Evolutionary conservation across 805 yeast genomes (phyloP).

Genomic region (Ogataea naganishii): DNA sequence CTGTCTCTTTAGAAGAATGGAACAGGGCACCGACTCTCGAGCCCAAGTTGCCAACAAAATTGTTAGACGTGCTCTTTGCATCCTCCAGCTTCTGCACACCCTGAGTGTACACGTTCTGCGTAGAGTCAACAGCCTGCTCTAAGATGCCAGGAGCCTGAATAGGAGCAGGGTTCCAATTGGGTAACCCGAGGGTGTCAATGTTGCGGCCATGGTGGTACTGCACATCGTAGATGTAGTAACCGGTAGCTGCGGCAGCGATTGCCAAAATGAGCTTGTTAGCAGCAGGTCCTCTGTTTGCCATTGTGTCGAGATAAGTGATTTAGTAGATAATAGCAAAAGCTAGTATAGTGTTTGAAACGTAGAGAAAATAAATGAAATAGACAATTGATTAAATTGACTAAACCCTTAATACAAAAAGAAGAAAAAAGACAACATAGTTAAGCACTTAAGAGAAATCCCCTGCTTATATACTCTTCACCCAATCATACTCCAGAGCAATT

Average conservation of each 20-base stretch:
- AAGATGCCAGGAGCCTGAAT: slow-evolving; percentile 2
- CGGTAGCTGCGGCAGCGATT: slow-evolving; percentile 18
- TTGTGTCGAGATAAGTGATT: too few relatives aligned
- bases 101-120: slow-evolving; percentile 6
- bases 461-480: too few relatives aligned
- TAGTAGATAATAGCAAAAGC: slow-evolving; percentile 6
- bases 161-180: slow-evolving; percentile 20
- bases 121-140: slow-evolving; percentile 2
- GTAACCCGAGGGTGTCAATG: slow-evolving; percentile 15
- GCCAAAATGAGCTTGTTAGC: slow-evolving; percentile 11
- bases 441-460: too few relatives aligned
- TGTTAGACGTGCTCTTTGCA: slow-evolving; percentile 7
- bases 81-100: slow-evolving; percentile 14
- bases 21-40: slow-evolving; percentile 10
- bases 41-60: slow-evolving; percentile 12
- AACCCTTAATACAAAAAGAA: too few relatives aligned
- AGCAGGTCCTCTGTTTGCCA: slow-evolving; percentile 6
- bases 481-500: too few relatives aligned
- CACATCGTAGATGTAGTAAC: slow-evolving; percentile 19
- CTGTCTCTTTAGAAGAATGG: slow-evolving; percentile 1
- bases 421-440: too few relatives aligned
- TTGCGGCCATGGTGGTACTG: slow-evolving; percentile 17
- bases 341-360: slow-evolving; percentile 1
- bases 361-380: slow-evolving; percentile 1
- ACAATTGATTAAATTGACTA: too few relatives aligned